Evolutionary conservation across 2,329 filamentous ascomycete species (phyloP).

Genomic region (Domatiomyces catenatus): DNA sequence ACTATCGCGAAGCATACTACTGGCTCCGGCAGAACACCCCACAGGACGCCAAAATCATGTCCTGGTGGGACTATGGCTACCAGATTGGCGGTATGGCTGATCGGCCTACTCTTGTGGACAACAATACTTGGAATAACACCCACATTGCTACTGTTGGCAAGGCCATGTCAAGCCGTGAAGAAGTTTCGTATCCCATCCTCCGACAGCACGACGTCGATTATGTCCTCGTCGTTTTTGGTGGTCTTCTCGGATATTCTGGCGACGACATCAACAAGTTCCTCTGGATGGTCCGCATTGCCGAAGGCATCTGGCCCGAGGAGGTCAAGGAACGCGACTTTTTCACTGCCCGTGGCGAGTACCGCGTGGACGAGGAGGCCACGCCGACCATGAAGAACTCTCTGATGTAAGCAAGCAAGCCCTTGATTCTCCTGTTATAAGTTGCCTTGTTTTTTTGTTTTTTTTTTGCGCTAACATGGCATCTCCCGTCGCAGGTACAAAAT

Average conservation of each 20-base stretch:
- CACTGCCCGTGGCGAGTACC: constrained; percentile 83
- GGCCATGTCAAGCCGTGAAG: constrained; percentile 93
- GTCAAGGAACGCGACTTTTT: constrained; percentile 96
- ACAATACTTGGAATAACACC: constrained; percentile 99
- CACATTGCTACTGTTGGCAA: constrained; percentile 98
- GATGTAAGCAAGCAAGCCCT: constrained; percentile 51
- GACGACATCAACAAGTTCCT: constrained; percentile 99
- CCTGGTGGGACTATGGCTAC: constrained; percentile 99
- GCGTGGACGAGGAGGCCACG: constrained; percentile 81
- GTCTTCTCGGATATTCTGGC: constrained; percentile 87
- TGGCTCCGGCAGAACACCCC: constrained; percentile 97
- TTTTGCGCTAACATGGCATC: constrained; percentile 4
- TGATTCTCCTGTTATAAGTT: neutral
- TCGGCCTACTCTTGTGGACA: constrained; percentile 89
- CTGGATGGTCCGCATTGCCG: constrained; percentile 98
- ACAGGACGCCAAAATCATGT: constrained; percentile 95
- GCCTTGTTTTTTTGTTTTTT: neutral
- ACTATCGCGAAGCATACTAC: constrained; percentile 98
- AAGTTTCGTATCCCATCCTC: constrained; percentile 97
- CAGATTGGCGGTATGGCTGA: constrained; percentile 99
- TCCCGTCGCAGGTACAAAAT: constrained; percentile 99
- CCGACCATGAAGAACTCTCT: constrained; percentile 98
- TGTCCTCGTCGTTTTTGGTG: constrained; percentile 92
- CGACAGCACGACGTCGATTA: constrained; percentile 98
- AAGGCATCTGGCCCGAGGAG: constrained; percentile 99